Evolutionary conservation across 306 rosid species (phyloP), one percentile per base, ranked within the genome.

Genomic region (Geum urbanum): DNA sequence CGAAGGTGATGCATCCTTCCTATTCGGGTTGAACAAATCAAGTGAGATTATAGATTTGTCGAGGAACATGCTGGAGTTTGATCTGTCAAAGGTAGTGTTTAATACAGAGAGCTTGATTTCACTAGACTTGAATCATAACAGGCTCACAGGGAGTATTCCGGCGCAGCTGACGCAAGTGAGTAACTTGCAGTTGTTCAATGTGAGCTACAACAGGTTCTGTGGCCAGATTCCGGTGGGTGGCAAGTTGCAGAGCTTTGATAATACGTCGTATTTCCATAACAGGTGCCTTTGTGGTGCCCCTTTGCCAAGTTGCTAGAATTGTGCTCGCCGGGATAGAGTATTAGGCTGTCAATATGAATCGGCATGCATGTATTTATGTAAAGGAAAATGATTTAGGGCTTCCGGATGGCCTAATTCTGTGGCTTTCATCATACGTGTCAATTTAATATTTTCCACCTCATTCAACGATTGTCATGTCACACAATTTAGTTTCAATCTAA

Each of bases 41-140:
- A 67, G 77, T 0, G 78, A 61, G 67, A 58, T 4, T 0, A 37
- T 86, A 27, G 94, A 87, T 66, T n/a, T 91, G 68, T 87, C 88
- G 0, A 82, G 89, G 74, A 91, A 91, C 82, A 24, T 61, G 82
- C 49, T 91, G 70, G 51, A 74, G 9, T 89, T 92, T 19, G 75
- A 89, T 54, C 24, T 89, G 5, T 72, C 88, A 0, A 79, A 65
- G 41, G 79, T 86, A 70, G 72, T 43, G 63, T 76, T 89, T 64
- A 69, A 88, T 0, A 78, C 24, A 15, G 2, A 27, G 2, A 81
- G 76, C 58, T 72, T 91, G 83, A 72, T n/a, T 7, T 18, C 41
- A n/a, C 12, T 91, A 82, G 92, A 86, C 66, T 35, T 91, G 18
- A 88, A 78, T 45, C 96, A 86, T 66, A 91, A 91, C 49, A 60